Evolutionary conservation across 805 yeast genomes (phyloP), one percentile per base, ranked within the genome.

Genomic region (Starmerella kuoi): DNA sequence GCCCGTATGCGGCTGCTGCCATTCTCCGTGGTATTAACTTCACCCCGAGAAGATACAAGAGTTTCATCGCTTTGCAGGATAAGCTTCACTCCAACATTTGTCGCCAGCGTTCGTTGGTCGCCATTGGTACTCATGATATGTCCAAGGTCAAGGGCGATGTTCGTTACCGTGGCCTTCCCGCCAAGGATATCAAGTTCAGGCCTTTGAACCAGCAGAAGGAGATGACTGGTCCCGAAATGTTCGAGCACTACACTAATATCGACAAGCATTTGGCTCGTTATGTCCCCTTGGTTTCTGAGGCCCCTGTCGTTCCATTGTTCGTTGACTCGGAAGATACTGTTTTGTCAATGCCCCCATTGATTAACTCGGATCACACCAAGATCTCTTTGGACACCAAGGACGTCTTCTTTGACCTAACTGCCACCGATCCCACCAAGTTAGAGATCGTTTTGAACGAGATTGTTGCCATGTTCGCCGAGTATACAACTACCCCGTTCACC

Each of bases 1-100:
- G 99, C 65, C 97, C 94, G 21, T 91, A 76, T 56, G 95, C 95
- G 19, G 88, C 95, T 18, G 91, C 83, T 31, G 98, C 97, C n/a
- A 73, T 91, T 46, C 71, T 91, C 56, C 80, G 95, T 62, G 78
- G 81, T 48, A 73, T 91, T 50, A 70, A 68, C 35, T 87, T 91
- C 63, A 82, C 80, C 46, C 79, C 79, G 59, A 76, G 94, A 63
- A 69, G 82, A 14, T 91, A 93, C 61, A 93, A 86, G 46, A 87
- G 97, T 4, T 91, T 91, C 70, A 88, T 91, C 57, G 80, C 94
- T 23, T 69, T 91, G 55, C 99, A 91, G 66, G 99, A 91, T 63
- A 91, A 91, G 64, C 71, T 91, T 53, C 99, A 91, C 67, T 69
- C 93, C 49, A 91, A 91, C 62, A 68, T 91, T 58, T 88, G 98